Evolutionary conservation across 305 asterid species (phyloP).

Genomic region (Plantago lanceolata): DNA sequence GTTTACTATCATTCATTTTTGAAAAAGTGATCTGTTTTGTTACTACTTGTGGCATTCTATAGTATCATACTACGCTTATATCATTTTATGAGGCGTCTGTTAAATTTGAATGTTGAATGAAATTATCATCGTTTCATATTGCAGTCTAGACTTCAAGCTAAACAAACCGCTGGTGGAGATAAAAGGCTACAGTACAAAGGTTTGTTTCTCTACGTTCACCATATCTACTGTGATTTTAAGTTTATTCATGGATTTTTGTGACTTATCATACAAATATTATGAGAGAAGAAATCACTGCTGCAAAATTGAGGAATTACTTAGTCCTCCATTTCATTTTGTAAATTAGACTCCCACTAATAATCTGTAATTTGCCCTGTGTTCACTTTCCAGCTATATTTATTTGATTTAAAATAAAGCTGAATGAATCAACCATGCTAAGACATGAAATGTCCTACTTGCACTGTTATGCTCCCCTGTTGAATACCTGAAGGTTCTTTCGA

Average conservation of each 20-base stretch:
- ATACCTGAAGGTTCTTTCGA: not conserved
- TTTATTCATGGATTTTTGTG: not conserved
- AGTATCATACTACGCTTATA: no score
- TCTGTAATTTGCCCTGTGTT: no score
- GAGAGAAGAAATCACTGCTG: not conserved
- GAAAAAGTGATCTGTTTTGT: no score
- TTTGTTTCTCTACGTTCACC: constrained; percentile 23
- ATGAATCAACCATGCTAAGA: no score
- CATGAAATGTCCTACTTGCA: not conserved
- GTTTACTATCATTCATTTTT: no score
- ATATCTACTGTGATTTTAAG: not conserved
- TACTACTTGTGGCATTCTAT: no score
- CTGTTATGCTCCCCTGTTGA: not conserved
- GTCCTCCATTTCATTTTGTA: no score
- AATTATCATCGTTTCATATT: constrained; percentile 20
- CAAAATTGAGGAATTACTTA: no score
- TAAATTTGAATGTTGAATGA: constrained; percentile 14
- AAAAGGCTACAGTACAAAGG: constrained; percentile 84
- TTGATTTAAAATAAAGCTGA: no score
- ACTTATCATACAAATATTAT: not conserved
- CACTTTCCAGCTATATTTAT: no score
- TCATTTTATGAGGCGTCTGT: constrained; percentile 6
- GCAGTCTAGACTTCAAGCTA: constrained; percentile 98
- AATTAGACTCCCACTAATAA: no score
- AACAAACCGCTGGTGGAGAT: constrained; percentile 59